Percentiles rank a stretch among this genome's conserved stretches.
These are phyloP conservation scores for Cyclocybe aegerita DNA, from an alignment of 768 basidiomycete genomes.

Conservation along the genomic window DNA sequence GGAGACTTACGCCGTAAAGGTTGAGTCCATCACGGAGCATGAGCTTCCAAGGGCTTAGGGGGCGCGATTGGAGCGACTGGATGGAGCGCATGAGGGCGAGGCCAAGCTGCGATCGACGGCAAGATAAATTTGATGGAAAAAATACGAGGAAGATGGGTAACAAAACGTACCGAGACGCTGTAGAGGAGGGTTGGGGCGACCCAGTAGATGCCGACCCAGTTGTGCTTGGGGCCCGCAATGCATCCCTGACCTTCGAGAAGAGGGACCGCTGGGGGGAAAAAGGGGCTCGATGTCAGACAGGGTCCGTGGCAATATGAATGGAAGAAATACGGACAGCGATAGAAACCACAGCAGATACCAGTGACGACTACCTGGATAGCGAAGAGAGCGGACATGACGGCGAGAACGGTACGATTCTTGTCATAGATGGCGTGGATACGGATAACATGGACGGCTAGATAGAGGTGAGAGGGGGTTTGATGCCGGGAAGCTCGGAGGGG, in stretches of 20 bases:
- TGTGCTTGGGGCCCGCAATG: constrained; percentile 77
- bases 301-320: background rate
- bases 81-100: constrained; percentile 63
- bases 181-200: constrained; percentile 72
- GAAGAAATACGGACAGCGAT: constrained; percentile 50
- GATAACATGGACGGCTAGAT: constrained; percentile 65
- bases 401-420: constrained; percentile 54
- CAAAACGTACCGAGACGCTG: constrained; percentile 54
- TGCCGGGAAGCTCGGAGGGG: background rate
- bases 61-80: constrained; percentile 55
- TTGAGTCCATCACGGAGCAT: constrained; percentile 91
- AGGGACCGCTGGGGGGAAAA: constrained; percentile 53
- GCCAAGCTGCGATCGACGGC: constrained; percentile 38
- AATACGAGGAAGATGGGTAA: constrained; percentile 4
- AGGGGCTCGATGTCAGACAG: background rate
- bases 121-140: constrained; percentile 1
- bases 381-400: constrained; percentile 55
- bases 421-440: constrained; percentile 81
- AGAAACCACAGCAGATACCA: constrained; percentile 77
- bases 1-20: constrained; percentile 64
- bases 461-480: constrained; percentile 1
- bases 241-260: constrained; percentile 77
- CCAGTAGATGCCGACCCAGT: constrained; percentile 90
- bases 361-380: constrained; percentile 72
- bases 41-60: constrained; percentile 72